phyloP scores from a whole-genome alignment of 2,329 filamentous ascomycete genomes.

The Beauveria scarabaeidicola region DNA sequence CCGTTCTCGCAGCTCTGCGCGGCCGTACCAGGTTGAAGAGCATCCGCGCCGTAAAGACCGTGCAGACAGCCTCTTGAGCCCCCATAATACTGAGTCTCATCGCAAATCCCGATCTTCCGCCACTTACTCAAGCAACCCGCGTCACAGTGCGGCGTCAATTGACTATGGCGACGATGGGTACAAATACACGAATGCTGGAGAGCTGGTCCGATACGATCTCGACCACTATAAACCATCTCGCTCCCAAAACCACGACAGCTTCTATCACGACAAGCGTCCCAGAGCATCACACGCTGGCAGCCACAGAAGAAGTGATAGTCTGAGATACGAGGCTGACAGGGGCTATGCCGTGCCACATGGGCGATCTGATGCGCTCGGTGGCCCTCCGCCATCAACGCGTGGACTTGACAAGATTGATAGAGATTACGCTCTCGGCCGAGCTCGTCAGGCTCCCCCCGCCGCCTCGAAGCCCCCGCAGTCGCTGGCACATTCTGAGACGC shows the following conservation, averaged over 20 bases:
- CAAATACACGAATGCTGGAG: conserved; percentile 55
- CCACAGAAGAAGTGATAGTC: conserved; percentile 20
- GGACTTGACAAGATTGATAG: conserved; percentile 62
- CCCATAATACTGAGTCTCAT: conserved; percentile 36
- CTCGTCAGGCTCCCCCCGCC: conserved; percentile 31
- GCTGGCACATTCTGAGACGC: conserved; percentile 15
- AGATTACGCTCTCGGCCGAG: conserved; percentile 33
- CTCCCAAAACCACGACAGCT: conserved; percentile 42
- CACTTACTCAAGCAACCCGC: conserved; percentile 35
- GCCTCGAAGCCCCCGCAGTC: conserved; percentile 29
- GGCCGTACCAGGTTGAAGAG: conserved; percentile 43
- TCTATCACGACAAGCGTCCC: conserved; percentile 48
- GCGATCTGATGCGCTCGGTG: conserved; percentile 34
- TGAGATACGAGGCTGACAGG: background rate
- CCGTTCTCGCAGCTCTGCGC: conserved; percentile 40
- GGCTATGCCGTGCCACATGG: conserved; percentile 27
- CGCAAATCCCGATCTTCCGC: conserved; percentile 38
- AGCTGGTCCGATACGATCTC: conserved; percentile 53
- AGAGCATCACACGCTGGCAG: conserved; percentile 44
- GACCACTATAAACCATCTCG: conserved; percentile 39
- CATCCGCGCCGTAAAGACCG: conserved; percentile 41
- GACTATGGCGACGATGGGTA: conserved; percentile 53
- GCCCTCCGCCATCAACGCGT: conserved; percentile 60
- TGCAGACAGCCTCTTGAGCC: conserved; percentile 33
- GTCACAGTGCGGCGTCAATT: conserved; percentile 34